Conservation (phyloP, 2,329 filamentous ascomycete species). For the Paraconiothyrium sp. region DNA sequence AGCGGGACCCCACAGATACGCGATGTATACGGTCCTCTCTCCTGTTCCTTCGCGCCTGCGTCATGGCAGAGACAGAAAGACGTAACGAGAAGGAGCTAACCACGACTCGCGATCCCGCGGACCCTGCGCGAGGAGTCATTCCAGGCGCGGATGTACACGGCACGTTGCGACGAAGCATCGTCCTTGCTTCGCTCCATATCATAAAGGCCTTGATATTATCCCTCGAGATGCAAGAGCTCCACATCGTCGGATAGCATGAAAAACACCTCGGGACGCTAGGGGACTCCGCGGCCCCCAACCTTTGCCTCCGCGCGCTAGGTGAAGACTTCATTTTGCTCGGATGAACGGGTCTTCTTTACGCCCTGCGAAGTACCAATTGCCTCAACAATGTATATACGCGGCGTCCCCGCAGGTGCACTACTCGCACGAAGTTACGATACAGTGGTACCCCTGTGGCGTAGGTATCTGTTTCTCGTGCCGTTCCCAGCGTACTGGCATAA, state of each 20-base stretch:
- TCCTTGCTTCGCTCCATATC: background rate
- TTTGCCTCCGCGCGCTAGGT: background rate
- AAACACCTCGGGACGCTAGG: background rate
- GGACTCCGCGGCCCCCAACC: background rate
- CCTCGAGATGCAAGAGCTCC: background rate
- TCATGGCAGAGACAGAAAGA: background rate
- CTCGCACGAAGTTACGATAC: background rate
- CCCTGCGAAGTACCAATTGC: background rate
- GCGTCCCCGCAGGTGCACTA: background rate
- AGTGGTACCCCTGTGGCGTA: background rate
- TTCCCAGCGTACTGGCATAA: too few species aligned
- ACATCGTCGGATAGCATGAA: background rate
- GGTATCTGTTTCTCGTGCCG: too few species aligned
- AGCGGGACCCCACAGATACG: background rate
- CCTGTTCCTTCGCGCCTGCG: constrained; percentile 1
- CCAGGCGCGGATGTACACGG: background rate
- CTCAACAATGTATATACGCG: background rate
- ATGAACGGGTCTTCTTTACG: background rate
- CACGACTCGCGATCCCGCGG: background rate
- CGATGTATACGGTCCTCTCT: background rate
- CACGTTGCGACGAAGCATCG: background rate
- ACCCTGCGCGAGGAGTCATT: background rate
- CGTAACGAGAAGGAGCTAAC: background rate
- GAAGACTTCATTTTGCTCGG: background rate
- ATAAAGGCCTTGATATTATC: background rate